These are phyloP conservation scores for Penicillium hordei DNA, from an alignment of 2,329 filamentous ascomycete species.

Conservation along the genomic window DNA sequence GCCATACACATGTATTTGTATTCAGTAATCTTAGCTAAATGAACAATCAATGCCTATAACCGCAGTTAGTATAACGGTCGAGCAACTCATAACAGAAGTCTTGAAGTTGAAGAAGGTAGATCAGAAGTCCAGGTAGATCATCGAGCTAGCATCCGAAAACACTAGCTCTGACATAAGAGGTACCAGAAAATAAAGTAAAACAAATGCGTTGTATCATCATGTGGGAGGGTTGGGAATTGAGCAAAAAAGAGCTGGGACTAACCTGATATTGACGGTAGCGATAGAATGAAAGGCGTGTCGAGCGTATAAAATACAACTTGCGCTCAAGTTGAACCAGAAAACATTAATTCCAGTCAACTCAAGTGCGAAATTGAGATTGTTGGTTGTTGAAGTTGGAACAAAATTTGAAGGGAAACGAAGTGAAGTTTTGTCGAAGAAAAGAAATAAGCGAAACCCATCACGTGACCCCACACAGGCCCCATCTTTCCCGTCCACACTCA, in stretches of 20 bases:
- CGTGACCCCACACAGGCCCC: slow-evolving; percentile 35
- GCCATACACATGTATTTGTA: not conserved
- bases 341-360: slow-evolving; percentile 15
- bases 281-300: not conserved
- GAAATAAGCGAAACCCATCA: slow-evolving; percentile 25
- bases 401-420: slow-evolving; percentile 7
- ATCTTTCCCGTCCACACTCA: slow-evolving; percentile 13
- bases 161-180: slow-evolving; percentile 85
- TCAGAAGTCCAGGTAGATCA: slow-evolving; percentile 92
- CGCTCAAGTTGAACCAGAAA: slow-evolving; percentile 5
- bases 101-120: slow-evolving; percentile 15
- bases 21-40: not conserved
- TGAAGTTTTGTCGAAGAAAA: slow-evolving; percentile 14
- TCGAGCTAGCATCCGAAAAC: slow-evolving; percentile 54
- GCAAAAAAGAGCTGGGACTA: slow-evolving; percentile 36
- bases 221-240: slow-evolving; percentile 9
- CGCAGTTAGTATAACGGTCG: slow-evolving; percentile 24
- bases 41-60: slow-evolving; percentile 7
- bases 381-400: slow-evolving; percentile 6
- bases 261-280: slow-evolving; percentile 22
- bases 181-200: slow-evolving; percentile 77
- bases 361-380: slow-evolving; percentile 1
- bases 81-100: slow-evolving; percentile 7
- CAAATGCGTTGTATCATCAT: slow-evolving; percentile 71
- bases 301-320: not conserved